These are phyloP conservation scores for Priceomyces medius DNA, from an alignment of 805 yeast species.

Conservation along the genomic window DNA sequence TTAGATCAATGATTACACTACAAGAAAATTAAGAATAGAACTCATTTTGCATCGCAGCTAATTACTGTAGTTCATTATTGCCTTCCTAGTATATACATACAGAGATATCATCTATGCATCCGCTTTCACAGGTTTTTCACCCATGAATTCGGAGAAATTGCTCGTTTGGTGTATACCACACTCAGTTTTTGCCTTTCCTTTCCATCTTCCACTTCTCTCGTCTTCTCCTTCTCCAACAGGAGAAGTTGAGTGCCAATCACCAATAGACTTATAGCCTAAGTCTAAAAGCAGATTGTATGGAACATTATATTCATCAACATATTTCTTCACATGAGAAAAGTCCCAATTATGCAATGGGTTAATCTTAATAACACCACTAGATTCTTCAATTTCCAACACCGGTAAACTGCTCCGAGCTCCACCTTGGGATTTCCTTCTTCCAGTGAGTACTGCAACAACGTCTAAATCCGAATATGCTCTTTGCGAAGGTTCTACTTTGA, in stretches of 20 bases:
- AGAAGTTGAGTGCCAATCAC: slow-evolving; percentile 91
- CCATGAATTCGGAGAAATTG: slow-evolving; percentile 63
- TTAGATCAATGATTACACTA: too few relatives aligned
- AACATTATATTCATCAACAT: slow-evolving; percentile 67
- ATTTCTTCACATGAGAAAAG: slow-evolving; percentile 66
- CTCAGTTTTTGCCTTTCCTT: slow-evolving; percentile 87
- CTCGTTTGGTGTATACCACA: slow-evolving; percentile 91
- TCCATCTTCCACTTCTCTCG: slow-evolving; percentile 97
- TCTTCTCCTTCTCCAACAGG: slow-evolving; percentile 92
- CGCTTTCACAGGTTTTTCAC: slow-evolving; percentile 6
- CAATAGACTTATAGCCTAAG: slow-evolving; percentile 85
- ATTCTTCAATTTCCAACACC: slow-evolving; percentile 71
- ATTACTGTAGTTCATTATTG: too few relatives aligned
- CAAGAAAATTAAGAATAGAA: too few relatives aligned
- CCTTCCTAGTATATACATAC: too few relatives aligned
- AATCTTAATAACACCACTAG: slow-evolving; percentile 73
- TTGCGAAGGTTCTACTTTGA: slow-evolving; percentile 89
- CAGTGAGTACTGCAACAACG: slow-evolving; percentile 87
- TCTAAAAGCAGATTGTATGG: slow-evolving; percentile 86
- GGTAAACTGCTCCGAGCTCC: slow-evolving; percentile 72
- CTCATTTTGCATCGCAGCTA: too few relatives aligned
- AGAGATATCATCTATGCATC: not conserved
- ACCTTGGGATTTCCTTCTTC: slow-evolving; percentile 88
- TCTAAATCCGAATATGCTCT: slow-evolving; percentile 73
- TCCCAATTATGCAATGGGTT: slow-evolving; percentile 87